Evolutionary conservation across 352 stramenopile species (phyloP).

Genomic region (Pythium sukuiense): DNA sequence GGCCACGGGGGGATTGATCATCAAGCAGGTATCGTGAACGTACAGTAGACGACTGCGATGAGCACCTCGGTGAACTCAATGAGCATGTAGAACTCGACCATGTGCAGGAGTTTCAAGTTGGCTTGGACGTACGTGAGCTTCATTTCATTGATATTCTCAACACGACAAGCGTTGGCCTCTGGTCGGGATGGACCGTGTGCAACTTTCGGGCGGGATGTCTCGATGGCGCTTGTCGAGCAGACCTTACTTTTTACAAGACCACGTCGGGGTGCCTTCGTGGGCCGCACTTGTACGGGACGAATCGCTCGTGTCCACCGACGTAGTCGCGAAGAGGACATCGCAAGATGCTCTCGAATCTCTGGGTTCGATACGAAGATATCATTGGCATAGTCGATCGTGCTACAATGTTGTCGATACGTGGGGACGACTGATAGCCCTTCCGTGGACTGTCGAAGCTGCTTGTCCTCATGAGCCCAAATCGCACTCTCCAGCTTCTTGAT

Average conservation of each 20-base stretch:
- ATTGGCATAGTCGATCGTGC: background rate
- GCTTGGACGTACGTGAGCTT: background rate
- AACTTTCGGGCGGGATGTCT: no score
- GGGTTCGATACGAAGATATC: background rate
- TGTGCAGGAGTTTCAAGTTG: conserved; percentile 5
- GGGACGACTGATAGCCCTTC: no score
- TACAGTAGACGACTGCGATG: conserved; percentile 21
- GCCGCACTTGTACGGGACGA: no score
- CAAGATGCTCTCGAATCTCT: background rate
- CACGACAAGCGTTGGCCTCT: background rate
- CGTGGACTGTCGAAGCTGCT: no score
- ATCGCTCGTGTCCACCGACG: background rate
- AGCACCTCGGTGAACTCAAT: conserved; percentile 25
- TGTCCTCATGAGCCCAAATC: no score
- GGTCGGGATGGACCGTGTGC: no score
- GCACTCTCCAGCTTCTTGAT: background rate
- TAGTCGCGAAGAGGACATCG: background rate
- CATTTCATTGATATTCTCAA: no score
- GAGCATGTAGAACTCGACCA: conserved; percentile 13
- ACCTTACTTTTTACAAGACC: no score
- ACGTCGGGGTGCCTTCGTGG: no score
- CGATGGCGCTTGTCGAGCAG: no score
- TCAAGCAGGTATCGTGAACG: background rate
- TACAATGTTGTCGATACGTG: no score
- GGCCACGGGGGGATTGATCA: no score